Percentiles rank a stretch among this genome's conserved stretches.
Conservation (phyloP, 2,329 filamentous ascomycete genomes). For the Trichoderma breve region DNA sequence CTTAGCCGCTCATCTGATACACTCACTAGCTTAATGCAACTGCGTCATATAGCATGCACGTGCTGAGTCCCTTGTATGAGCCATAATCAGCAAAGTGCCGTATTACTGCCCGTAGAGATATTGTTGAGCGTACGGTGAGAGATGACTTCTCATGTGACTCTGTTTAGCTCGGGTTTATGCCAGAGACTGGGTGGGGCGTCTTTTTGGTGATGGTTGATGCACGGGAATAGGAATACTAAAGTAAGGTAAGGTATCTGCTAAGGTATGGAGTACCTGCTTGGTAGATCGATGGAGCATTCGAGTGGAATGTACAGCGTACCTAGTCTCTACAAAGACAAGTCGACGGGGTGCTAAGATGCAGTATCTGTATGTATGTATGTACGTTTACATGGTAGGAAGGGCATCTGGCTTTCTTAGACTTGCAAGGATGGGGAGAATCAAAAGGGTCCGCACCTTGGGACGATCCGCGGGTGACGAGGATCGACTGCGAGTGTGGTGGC, state of each 20-base stretch:
- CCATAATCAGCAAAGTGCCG: neutral
- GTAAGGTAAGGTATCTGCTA: neutral
- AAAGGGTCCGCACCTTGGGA: slow-evolving; percentile 2
- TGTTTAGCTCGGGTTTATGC: neutral
- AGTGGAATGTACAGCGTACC: neutral
- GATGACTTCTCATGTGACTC: slow-evolving; percentile 13
- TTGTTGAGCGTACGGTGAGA: slow-evolving; percentile 8
- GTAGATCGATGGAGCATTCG: slow-evolving; percentile 4
- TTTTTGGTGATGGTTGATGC: neutral
- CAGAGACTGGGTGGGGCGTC: neutral
- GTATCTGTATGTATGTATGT: neutral
- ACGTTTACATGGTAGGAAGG: too few relatives aligned
- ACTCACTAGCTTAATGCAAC: neutral
- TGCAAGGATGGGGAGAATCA: neutral
- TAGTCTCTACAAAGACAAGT: neutral
- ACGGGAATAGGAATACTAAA: neutral
- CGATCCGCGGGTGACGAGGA: neutral
- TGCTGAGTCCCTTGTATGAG: neutral
- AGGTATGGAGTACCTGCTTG: slow-evolving; percentile 11
- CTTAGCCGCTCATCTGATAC: neutral
- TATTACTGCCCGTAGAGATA: neutral
- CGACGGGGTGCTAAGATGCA: neutral
- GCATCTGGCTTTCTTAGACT: neutral
- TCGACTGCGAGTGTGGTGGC: neutral
- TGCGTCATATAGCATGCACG: slow-evolving; percentile 6